A percentile compares a stretch with the other conserved stretches of the same genome.
These are phyloP conservation scores for Cercospora brassicicola DNA, from an alignment of 2,329 filamentous ascomycete species.

Conservation along the genomic window DNA sequence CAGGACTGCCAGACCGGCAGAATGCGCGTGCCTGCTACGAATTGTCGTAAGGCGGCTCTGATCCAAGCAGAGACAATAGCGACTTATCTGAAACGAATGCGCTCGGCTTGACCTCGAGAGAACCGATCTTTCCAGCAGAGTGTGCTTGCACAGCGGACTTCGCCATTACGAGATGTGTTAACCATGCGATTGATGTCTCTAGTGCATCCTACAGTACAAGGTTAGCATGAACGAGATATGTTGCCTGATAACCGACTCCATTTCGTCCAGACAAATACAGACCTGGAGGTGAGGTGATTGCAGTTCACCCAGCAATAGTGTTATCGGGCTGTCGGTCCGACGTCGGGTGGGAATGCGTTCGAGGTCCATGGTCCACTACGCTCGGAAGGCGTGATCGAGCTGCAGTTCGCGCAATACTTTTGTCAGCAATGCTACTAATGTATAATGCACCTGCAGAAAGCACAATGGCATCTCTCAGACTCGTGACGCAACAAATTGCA, in stretches of 20 bases:
- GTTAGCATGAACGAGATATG: not conserved
- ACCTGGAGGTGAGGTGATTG: not conserved
- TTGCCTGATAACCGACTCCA: not conserved
- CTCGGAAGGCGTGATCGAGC: slow-evolving; percentile 22
- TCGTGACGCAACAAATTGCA: not conserved
- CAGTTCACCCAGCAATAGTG: not conserved
- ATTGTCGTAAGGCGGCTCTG: too few species aligned
- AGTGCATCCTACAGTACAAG: not conserved
- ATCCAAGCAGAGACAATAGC: not conserved
- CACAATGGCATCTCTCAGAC: not conserved
- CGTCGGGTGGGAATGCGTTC: slow-evolving; percentile 16
- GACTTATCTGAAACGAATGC: not conserved
- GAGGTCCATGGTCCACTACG: slow-evolving; percentile 11
- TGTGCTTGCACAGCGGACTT: not conserved
- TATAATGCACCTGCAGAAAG: slow-evolving; percentile 7
- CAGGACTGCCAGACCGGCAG: not conserved
- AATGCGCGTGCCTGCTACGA: not conserved
- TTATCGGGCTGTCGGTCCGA: slow-evolving; percentile 13
- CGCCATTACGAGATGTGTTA: not conserved
- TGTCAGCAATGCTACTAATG: slow-evolving; percentile 11
- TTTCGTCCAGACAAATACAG: not conserved
- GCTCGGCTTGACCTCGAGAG: not conserved
- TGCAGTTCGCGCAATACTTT: slow-evolving; percentile 20
- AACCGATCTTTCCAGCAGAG: not conserved
- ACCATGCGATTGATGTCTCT: not conserved